Evolutionary conservation across 768 basidiomycete species (phyloP).

Genomic region (Boletus patriciae): DNA sequence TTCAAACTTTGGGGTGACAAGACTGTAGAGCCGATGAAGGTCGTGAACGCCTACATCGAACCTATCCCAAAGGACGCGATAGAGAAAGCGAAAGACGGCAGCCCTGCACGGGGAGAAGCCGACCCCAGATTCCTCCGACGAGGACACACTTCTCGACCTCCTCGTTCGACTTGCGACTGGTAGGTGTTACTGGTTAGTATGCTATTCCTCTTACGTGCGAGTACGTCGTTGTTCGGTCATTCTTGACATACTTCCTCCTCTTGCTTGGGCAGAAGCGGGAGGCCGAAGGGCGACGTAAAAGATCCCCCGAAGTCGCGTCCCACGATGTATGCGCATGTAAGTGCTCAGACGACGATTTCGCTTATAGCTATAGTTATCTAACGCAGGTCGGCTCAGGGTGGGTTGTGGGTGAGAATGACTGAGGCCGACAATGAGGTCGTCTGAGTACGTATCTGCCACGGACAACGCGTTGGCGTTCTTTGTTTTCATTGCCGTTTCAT

Average conservation of each 20-base stretch:
- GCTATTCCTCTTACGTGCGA: conserved; percentile 15
- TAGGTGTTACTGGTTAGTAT: conserved; percentile 21
- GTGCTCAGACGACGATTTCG: conserved; percentile 1
- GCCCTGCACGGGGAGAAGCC: conserved; percentile 21
- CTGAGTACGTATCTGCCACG: not conserved
- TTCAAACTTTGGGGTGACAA: conserved; percentile 39
- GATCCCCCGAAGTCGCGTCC: conserved; percentile 51
- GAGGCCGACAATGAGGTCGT: conserved; percentile 14
- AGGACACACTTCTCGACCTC: conserved; percentile 55
- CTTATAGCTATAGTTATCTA: not conserved
- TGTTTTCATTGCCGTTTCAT: not conserved
- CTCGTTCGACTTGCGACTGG: conserved; percentile 53
- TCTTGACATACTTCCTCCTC: conserved; percentile 45
- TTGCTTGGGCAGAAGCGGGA: conserved; percentile 42
- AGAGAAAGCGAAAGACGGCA: conserved; percentile 36
- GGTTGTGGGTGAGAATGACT: conserved; percentile 48
- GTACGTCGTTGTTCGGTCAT: no score
- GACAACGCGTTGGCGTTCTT: not conserved
- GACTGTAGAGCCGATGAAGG: conserved; percentile 44
- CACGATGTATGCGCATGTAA: conserved; percentile 53
- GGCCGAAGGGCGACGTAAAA: conserved; percentile 54
- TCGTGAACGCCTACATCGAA: conserved; percentile 50
- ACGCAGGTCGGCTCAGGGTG: conserved; percentile 39
- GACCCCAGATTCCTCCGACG: conserved; percentile 32
- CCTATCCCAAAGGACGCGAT: conserved; percentile 47